phyloP scores from a whole-genome alignment of 345 rosid genomes.

The Melastoma malabathricum region DNA sequence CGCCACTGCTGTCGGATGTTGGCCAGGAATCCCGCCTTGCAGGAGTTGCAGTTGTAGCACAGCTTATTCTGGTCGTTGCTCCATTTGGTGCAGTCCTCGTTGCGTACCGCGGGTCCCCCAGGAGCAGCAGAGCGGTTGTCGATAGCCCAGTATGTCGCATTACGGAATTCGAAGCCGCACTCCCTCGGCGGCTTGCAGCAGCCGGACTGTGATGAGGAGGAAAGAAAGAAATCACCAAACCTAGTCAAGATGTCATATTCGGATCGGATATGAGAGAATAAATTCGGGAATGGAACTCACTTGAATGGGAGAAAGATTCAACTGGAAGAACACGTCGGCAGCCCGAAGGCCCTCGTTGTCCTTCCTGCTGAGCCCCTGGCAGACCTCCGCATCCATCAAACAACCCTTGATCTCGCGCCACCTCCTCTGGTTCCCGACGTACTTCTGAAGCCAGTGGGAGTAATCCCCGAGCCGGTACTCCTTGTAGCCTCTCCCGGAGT shows the following conservation, averaged over 20 bases:
- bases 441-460: constrained; percentile 20
- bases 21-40: constrained; percentile 38
- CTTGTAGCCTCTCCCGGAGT: constrained; percentile 7
- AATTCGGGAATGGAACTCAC: constrained; percentile 1
- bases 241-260: not conserved
- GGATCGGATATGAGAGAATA: not conserved
- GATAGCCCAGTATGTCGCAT: constrained; percentile 27
- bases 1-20: constrained; percentile 31
- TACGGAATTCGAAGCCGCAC: constrained; percentile 35
- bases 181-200: constrained; percentile 53
- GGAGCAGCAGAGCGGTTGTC: constrained; percentile 1
- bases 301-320: constrained; percentile 15
- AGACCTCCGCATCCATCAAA: constrained; percentile 15
- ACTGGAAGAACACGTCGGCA: constrained; percentile 7
- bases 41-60: constrained; percentile 41
- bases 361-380: constrained; percentile 8
- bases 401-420: constrained; percentile 24
- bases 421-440: constrained; percentile 7
- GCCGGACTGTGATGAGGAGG: constrained; percentile 23
- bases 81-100: constrained; percentile 37
- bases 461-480: constrained; percentile 17
- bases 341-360: not conserved
- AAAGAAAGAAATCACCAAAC: not conserved
- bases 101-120: not conserved
- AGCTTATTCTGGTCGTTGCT: constrained; percentile 25